Evolutionary conservation across 805 yeast genomes (phyloP), one percentile per base, ranked within the genome.

Genomic region (Metschnikowia kofuensis): DNA sequence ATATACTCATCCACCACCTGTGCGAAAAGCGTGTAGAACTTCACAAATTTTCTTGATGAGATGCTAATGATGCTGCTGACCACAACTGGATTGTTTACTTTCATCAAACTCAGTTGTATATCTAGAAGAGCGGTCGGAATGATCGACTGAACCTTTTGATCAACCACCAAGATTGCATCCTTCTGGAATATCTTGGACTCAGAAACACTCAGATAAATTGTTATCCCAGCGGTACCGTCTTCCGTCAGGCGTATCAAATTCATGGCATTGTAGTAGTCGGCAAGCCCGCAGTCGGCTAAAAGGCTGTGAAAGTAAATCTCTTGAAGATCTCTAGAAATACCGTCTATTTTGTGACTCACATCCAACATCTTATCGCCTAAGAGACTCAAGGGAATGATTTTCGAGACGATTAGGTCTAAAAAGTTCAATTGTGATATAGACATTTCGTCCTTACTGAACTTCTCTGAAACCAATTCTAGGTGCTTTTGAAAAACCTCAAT

Each of bases 221-320:
- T 76, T 30, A 79, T 80, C 15, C 85, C 84, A 52, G 79, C 79
- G 46, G 72, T 69, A 28, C 82, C 81, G 45, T 82, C 87, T 21
- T 68, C 75, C 15, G 84, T 64, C 12, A 87, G 85, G 63, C 80
- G 83, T n/a, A 87, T 83, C 85, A 86, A 82, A 58, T 84, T 83
- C 49, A 85, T 71, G 43, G 86, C 64, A 59, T 84, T 86, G 61
- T 75, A 80, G 55, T 78, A 81, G 47, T 84, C 79, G n/a, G 69
- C 70, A 31, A 86, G 63, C 0, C 79, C 79, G 26, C 87, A 78
- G 37, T 74, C 77, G 14, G 69, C 66, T 36, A 86, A 65, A 13
- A 85, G 64, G 1, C 67, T 60, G 15, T 69, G 72, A 35, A 76
- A 77, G 56, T 83, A 85, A 7, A 72, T 54, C 9, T 67, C 62